These are phyloP conservation scores for Sonneratia caseolaris DNA, from an alignment of 345 rosid species.

Conservation along the genomic window DNA sequence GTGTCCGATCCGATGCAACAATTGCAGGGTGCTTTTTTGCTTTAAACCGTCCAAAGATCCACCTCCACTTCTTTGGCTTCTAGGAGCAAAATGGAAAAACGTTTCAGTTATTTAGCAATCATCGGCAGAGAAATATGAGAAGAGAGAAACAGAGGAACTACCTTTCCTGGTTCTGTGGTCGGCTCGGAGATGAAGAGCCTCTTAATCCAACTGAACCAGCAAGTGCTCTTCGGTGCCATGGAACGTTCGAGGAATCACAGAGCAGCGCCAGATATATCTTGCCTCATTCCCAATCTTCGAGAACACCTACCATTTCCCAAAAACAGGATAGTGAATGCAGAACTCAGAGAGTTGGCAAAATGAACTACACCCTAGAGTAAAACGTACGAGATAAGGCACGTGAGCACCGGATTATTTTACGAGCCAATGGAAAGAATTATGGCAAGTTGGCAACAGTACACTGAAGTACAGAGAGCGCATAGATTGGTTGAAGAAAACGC, in stretches of 20 bases:
- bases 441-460: background rate
- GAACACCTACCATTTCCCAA: slow-evolving; percentile 7
- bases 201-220: slow-evolving; percentile 62
- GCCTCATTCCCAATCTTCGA: slow-evolving; percentile 15
- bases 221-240: slow-evolving; percentile 53
- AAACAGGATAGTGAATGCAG: background rate
- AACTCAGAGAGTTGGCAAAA: slow-evolving; percentile 5
- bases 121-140: background rate
- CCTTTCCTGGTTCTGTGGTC: slow-evolving; percentile 47
- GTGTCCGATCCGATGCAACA: slow-evolving; percentile 23
- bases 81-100: slow-evolving; percentile 6
- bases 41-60: slow-evolving; percentile 41
- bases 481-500: background rate
- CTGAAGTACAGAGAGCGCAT: background rate
- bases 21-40: slow-evolving; percentile 40
- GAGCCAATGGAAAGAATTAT: background rate
- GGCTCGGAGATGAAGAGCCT: slow-evolving; percentile 42
- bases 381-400: no score
- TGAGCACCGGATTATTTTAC: background rate
- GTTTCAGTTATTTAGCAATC: no score
- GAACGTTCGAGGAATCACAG: slow-evolving; percentile 10
- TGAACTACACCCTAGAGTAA: background rate
- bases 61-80: slow-evolving; percentile 48
- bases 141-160: slow-evolving; percentile 10
- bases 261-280: background rate